phyloP scores from a whole-genome alignment of 768 basidiomycete species.

The Peribolospora kevripleyi region DNA sequence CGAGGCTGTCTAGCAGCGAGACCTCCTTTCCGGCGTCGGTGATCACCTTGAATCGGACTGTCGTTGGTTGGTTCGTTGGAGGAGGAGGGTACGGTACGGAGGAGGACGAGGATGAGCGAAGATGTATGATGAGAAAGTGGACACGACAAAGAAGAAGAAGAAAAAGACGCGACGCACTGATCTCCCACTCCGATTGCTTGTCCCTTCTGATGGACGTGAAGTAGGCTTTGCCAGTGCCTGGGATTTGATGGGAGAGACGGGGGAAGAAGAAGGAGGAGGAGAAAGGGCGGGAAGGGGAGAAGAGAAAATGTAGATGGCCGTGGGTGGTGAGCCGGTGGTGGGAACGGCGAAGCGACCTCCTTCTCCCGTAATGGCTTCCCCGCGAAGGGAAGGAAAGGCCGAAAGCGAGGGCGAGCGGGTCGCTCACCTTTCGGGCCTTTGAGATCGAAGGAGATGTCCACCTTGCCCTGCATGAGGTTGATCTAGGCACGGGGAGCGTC shows the following conservation, averaged over 20 bases:
- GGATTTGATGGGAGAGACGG: conserved; percentile 15
- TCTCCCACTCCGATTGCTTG: too few species aligned
- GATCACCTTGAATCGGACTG: conserved; percentile 45
- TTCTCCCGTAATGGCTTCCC: background rate
- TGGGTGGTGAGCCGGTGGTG: background rate
- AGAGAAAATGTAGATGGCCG: background rate
- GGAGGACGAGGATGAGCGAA: too few species aligned
- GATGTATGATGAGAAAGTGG: too few species aligned
- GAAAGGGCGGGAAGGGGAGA: conserved; percentile 16
- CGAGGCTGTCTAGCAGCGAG: too few species aligned
- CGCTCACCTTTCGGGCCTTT: background rate
- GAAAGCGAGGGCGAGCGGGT: background rate
- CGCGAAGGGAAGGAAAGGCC: background rate
- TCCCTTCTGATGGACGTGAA: conserved; percentile 2
- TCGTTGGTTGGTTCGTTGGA: too few species aligned
- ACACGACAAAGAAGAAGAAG: conserved; percentile 1
- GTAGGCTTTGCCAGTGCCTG: conserved; percentile 11
- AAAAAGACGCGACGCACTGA: too few species aligned
- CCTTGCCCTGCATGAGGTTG: conserved; percentile 3
- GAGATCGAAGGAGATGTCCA: conserved; percentile 3
- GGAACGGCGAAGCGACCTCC: background rate
- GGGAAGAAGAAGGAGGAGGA: conserved; percentile 1
- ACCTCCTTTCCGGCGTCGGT: conserved; percentile 35
- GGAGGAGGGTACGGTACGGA: too few species aligned
- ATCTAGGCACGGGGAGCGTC: background rate